Evolutionary conservation across 805 yeast genomes (phyloP).

Genomic region (baker's yeast (Saccharomyces cerevisiae)): DNA sequence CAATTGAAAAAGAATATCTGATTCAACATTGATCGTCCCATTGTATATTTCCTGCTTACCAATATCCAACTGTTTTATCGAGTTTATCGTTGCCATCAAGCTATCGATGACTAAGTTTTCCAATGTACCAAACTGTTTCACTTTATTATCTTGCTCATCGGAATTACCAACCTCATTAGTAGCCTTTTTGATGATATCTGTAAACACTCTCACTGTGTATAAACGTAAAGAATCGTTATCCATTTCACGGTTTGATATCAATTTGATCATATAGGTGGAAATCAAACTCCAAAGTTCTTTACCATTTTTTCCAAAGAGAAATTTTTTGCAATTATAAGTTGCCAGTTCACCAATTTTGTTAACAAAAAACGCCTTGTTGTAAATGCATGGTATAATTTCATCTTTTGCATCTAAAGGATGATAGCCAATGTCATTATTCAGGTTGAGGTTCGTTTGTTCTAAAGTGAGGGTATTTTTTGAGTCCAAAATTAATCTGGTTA

Average conservation of each 20-base stretch:
- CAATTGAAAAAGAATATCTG: slow-evolving; percentile 55
- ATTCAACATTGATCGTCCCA: slow-evolving; percentile 43
- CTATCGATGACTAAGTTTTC: slow-evolving; percentile 45
- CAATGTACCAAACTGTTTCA: slow-evolving; percentile 18
- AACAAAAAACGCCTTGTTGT: slow-evolving; percentile 49
- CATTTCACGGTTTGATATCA: slow-evolving; percentile 38
- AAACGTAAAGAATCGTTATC: slow-evolving; percentile 38
- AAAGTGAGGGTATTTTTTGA: slow-evolving; percentile 25
- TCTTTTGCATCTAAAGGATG: slow-evolving; percentile 20
- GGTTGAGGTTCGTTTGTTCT: neutral
- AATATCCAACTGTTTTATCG: slow-evolving; percentile 31
- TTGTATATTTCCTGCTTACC: slow-evolving; percentile 30
- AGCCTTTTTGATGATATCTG: slow-evolving; percentile 36
- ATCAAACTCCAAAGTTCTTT: slow-evolving; percentile 41
- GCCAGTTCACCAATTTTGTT: slow-evolving; percentile 46
- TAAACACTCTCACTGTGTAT: slow-evolving; percentile 44
- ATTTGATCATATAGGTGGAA: slow-evolving; percentile 37
- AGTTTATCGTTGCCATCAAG: slow-evolving; percentile 37
- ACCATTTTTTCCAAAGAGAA: slow-evolving; percentile 30
- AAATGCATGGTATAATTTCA: slow-evolving; percentile 35
- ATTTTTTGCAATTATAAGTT: slow-evolving; percentile 43
- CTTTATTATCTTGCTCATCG: slow-evolving; percentile 13
- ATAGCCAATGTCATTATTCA: slow-evolving; percentile 1
- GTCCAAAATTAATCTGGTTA: slow-evolving; percentile 39
- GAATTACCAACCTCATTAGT: slow-evolving; percentile 22